Percentiles rank a stretch among this genome's conserved stretches.
Evolutionary conservation across 2,329 filamentous ascomycete genomes (phyloP).

Genomic region (Mycogone perniciosa): DNA sequence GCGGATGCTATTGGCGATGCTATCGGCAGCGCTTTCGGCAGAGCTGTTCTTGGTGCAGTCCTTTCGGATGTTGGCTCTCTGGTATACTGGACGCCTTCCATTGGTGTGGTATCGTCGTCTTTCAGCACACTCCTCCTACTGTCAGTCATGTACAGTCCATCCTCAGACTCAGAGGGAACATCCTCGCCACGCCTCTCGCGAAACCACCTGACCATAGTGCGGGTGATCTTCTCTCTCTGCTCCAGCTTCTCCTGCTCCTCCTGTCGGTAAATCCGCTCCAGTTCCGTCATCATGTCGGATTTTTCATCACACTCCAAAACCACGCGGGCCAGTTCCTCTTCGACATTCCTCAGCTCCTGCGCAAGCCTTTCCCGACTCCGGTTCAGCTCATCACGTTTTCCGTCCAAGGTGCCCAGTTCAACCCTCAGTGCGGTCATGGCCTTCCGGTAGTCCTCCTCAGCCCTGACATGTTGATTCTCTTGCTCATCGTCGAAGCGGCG

Average conservation of each 20-base stretch:
- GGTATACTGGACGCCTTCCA: conserved; percentile 17
- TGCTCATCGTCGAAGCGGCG: conserved; percentile 21
- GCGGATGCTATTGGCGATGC: conserved; percentile 6
- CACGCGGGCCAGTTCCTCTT: conserved; percentile 31
- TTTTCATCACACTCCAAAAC: conserved; percentile 26
- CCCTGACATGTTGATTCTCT: conserved; percentile 17
- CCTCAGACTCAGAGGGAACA: conserved; percentile 12
- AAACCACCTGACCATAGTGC: conserved; percentile 30
- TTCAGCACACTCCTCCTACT: conserved; percentile 1
- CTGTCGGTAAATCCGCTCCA: conserved; percentile 28
- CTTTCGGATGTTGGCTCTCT: conserved; percentile 2
- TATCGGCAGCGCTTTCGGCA: not conserved
- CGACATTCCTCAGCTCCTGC: conserved; percentile 28
- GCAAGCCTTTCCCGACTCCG: conserved; percentile 24
- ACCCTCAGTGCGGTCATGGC: conserved; percentile 22
- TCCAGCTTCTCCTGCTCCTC: conserved; percentile 24
- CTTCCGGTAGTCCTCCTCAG: conserved; percentile 22
- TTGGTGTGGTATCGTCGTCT: conserved; percentile 9
- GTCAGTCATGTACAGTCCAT: conserved; percentile 15
- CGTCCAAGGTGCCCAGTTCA: conserved; percentile 24
- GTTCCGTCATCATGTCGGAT: conserved; percentile 26
- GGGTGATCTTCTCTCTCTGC: conserved; percentile 21
- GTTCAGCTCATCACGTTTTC: conserved; percentile 22
- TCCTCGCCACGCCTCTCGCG: conserved; percentile 24
- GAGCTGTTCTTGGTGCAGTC: not conserved